Evolutionary conservation across 192 early-diverging fungal genomes (phyloP).

Genomic region (Backusella mclennaniae): DNA sequence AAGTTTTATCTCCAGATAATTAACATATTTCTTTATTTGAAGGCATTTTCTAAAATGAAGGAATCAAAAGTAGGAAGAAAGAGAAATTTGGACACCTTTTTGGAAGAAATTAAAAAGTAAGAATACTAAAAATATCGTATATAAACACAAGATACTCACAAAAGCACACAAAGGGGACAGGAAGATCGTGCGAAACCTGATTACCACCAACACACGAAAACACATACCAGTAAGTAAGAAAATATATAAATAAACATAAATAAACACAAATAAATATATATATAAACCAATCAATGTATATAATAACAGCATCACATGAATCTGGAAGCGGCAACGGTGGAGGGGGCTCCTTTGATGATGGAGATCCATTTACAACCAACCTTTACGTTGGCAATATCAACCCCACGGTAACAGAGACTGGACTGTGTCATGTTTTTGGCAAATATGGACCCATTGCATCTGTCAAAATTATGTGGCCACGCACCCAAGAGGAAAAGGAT

Average conservation of each 20-base stretch:
- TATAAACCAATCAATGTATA: not conserved
- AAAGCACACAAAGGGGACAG: slow-evolving; percentile 45
- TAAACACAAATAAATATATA: not conserved
- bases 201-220: slow-evolving; percentile 41
- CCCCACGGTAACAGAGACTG: slow-evolving; percentile 67
- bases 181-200: slow-evolving; percentile 57
- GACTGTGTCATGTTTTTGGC: slow-evolving; percentile 75
- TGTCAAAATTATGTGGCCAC: slow-evolving; percentile 96
- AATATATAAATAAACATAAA: no score
- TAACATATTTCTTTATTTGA: not conserved
- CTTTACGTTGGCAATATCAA: slow-evolving; percentile 82
- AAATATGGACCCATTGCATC: slow-evolving; percentile 82
- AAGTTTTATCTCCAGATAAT: not conserved
- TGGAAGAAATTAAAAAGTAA: slow-evolving; percentile 81
- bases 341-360: slow-evolving; percentile 60
- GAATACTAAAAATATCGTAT: not conserved
- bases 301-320: not conserved
- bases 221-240: slow-evolving; percentile 14
- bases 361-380: slow-evolving; percentile 79
- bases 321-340: slow-evolving; percentile 21
- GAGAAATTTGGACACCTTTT: slow-evolving; percentile 80
- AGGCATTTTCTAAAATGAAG: slow-evolving; percentile 13
- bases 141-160: not conserved
- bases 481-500: slow-evolving; percentile 78
- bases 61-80: slow-evolving; percentile 58